phyloP scores from a whole-genome alignment of 371 early-diverging fungal genomes.

The Mortierella sp. region DNA sequence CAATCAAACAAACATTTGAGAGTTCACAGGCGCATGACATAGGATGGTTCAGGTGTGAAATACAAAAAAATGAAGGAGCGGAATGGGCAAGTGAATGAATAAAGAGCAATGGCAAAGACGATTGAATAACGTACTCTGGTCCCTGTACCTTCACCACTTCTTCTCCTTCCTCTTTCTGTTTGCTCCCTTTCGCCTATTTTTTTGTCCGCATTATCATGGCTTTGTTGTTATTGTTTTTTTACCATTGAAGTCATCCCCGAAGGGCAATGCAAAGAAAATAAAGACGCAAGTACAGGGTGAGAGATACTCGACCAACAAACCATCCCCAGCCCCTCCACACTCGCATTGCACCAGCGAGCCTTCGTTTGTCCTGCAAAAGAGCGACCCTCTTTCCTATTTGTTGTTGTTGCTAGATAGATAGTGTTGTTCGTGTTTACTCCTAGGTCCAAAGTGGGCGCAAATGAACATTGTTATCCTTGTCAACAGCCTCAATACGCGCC shows the following conservation, averaged over 20 bases:
- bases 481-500: not conserved
- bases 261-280: not conserved
- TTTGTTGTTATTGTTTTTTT: not conserved
- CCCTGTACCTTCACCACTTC: not conserved
- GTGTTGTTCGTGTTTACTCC: not conserved
- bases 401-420: not conserved
- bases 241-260: not conserved
- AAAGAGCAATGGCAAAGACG: not conserved
- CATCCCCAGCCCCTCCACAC: not conserved
- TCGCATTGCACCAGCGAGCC: not conserved
- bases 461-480: not conserved
- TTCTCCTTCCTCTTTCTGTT: not conserved
- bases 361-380: not conserved
- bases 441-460: not conserved
- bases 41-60: no score
- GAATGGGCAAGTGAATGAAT: not conserved
- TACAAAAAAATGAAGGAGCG: not conserved
- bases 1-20: not conserved
- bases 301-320: slow-evolving; percentile 1
- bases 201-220: not conserved
- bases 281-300: not conserved
- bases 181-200: not conserved
- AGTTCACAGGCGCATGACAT: not conserved
- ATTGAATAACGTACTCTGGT: slow-evolving; percentile 1
- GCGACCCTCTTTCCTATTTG: slow-evolving; percentile 1